Conservation (phyloP, 2,329 filamentous ascomycete genomes). For the Exophiala alcalophila region DNA sequence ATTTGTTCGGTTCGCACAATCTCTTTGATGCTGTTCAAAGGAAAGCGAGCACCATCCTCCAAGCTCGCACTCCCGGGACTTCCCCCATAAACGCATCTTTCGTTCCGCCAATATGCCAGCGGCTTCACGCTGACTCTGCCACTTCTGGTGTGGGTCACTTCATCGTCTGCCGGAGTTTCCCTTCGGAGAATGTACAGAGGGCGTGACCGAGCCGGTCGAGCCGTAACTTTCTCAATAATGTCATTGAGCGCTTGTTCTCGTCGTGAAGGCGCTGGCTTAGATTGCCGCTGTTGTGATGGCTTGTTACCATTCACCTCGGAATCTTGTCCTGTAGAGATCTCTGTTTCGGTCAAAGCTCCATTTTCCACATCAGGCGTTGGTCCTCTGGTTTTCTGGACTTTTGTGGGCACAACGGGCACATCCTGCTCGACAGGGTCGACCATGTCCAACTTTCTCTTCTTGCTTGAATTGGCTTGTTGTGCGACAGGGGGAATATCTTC, state of each 20-base stretch:
- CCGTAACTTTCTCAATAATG: conserved; percentile 44
- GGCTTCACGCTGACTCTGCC: conserved; percentile 76
- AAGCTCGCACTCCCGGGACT: conserved; percentile 39
- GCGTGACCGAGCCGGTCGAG: conserved; percentile 46
- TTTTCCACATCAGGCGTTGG: conserved; percentile 14
- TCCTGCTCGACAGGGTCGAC: conserved; percentile 22
- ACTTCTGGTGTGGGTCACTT: conserved; percentile 66
- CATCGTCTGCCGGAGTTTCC: conserved; percentile 52
- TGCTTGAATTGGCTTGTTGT: conserved; percentile 28
- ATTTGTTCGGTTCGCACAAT: conserved; percentile 71
- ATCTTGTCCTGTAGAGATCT: conserved; percentile 34
- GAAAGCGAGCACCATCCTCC: conserved; percentile 52
- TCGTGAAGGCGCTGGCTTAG: conserved; percentile 33
- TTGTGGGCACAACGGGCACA: conserved; percentile 29
- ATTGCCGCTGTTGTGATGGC: too few relatives aligned
- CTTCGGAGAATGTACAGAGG: conserved; percentile 52
- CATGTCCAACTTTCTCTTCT: conserved; percentile 29
- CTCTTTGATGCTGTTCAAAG: conserved; percentile 70
- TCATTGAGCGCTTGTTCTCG: conserved; percentile 40
- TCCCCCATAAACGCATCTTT: conserved; percentile 68
- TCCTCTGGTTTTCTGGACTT: conserved; percentile 23
- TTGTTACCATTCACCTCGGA: conserved; percentile 35
- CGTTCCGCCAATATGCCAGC: conserved; percentile 81
- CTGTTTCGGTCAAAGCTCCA: too few relatives aligned
- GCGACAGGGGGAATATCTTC: conserved; percentile 8